Evolutionary conservation across 148 eudicot species (phyloP), one percentile per base, ranked within the genome.

Genomic region (Fagopyrum tataricum): DNA sequence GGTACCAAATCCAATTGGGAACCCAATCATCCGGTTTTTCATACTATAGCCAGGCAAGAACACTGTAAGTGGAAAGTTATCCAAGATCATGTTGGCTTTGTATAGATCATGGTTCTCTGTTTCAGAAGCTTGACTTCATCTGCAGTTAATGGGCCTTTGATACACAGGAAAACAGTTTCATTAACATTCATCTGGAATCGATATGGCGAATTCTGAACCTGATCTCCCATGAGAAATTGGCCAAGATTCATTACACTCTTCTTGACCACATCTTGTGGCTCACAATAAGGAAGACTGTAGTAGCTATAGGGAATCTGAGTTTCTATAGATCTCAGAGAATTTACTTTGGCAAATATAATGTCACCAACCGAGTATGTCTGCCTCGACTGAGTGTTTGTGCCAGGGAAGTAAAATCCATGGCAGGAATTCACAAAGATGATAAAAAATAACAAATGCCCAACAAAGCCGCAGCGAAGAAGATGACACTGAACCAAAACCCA

Each of bases 161-260:
- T 83, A 81, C 96, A 90, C 74, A 88, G 74, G 75, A 79, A 88
- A 52, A 85, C 52, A 2, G 96, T 55, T 79, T 90, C 92, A 46
- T 85, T 88, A 53, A 43, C 59, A 67, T 90, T 84, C 96, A 90
- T 88, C 9, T 78, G 80, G 70, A 88, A 88, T 26, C 92, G 85
- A 52, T 90, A 90, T 7, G 96, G 90, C 7, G 92, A 88, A 69
- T 83, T 90, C 73, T 84, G 87, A 66, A 90, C 86, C 78, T 85
- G 87, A 74, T 90, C 96, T 26, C 96, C 96, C 92, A 90, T 86
- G 42, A 90, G 87, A 58, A 88, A 82, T 75, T 88, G 92, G 14
- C 96, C 96, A 12, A 90, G 89, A 88, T 90, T 90, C 77, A 86
- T 91, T 12, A 90, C 92, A 78, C 96, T 88, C 71, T 86, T 85